Evolutionary conservation across 2,329 filamentous ascomycete species (phyloP).

Genomic region (Anthostomella pinea): DNA sequence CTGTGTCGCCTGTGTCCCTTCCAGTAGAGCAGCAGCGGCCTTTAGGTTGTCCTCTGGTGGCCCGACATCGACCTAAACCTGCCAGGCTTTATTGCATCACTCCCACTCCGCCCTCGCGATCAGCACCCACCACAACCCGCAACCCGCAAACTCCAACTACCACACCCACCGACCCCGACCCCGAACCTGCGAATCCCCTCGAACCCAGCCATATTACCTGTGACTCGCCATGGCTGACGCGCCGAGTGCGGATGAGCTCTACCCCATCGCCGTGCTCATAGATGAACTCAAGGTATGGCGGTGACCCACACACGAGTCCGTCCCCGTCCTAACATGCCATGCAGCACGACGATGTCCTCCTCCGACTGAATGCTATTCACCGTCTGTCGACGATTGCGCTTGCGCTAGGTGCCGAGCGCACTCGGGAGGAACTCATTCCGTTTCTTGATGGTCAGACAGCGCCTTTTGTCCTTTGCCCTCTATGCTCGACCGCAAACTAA

Average conservation of each 20-base stretch:
- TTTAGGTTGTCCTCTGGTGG: not conserved
- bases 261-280: conserved; percentile 98
- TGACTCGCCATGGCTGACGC: conserved; percentile 78
- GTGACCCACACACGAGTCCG: conserved; percentile 15
- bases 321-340: conserved; percentile 25
- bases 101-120: conserved; percentile 34
- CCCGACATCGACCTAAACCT: conserved; percentile 11
- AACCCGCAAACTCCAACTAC: conserved; percentile 5
- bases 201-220: conserved; percentile 5
- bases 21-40: conserved; percentile 5
- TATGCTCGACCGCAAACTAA: conserved; percentile 26
- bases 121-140: conserved; percentile 21
- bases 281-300: conserved; percentile 91
- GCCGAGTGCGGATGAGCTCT: conserved; percentile 94
- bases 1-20: conserved; percentile 1
- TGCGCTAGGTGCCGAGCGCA: conserved; percentile 91
- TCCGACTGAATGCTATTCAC: conserved; percentile 97
- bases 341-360: conserved; percentile 96
- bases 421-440: conserved; percentile 96
- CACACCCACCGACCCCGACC: conserved; percentile 4
- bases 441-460: conserved; percentile 87
- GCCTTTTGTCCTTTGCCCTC: conserved; percentile 11
- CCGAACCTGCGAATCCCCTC: conserved; percentile 6
- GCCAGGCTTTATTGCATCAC: conserved; percentile 29
- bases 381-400: conserved; percentile 97